phyloP scores from a whole-genome alignment of 2,329 filamentous ascomycete species.

The Pseudopyricularia javanii region DNA sequence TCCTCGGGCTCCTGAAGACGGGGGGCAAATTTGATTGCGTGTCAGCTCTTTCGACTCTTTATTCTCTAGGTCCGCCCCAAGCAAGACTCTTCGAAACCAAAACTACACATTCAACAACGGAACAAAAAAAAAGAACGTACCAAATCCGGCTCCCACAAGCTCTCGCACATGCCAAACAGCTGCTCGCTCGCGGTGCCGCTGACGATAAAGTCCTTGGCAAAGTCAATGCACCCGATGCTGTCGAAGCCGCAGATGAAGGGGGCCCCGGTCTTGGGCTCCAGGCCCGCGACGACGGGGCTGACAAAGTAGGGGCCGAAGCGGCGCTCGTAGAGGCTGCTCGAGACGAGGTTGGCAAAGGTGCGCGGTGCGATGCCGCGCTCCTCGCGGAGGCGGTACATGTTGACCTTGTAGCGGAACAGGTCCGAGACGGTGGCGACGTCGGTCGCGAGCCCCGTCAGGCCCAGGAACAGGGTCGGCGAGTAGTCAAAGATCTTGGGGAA shows the following conservation, averaged over 20 bases:
- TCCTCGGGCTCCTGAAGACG: slow-evolving; percentile 65
- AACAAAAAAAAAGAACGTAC: slow-evolving; percentile 36
- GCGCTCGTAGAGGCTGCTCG: slow-evolving; percentile 80
- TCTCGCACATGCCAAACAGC: slow-evolving; percentile 97
- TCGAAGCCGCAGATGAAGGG: slow-evolving; percentile 99
- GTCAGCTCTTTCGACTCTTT: too few relatives aligned
- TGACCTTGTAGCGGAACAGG: slow-evolving; percentile 98
- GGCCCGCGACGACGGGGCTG: slow-evolving; percentile 82
- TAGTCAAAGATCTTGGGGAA: slow-evolving; percentile 99
- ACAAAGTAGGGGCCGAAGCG: slow-evolving; percentile 97
- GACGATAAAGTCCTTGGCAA: slow-evolving; percentile 99
- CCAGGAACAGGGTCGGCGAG: slow-evolving; percentile 79
- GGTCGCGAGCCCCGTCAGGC: slow-evolving; percentile 89
- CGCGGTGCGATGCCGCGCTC: slow-evolving; percentile 90
- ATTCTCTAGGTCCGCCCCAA: too few relatives aligned
- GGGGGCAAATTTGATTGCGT: too few relatives aligned
- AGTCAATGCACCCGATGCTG: slow-evolving; percentile 98
- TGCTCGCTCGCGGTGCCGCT: slow-evolving; percentile 93
- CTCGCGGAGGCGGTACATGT: slow-evolving; percentile 98
- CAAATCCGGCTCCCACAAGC: slow-evolving; percentile 93
- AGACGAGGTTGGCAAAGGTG: slow-evolving; percentile 94
- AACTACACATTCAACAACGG: not conserved
- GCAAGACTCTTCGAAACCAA: not conserved
- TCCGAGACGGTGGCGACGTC: slow-evolving; percentile 91
- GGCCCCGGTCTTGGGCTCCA: slow-evolving; percentile 86